Evolutionary conservation across 257 asterid genomes (phyloP), one percentile per base, ranked within the genome.

Genomic region (Nicotiana sylvestris): DNA sequence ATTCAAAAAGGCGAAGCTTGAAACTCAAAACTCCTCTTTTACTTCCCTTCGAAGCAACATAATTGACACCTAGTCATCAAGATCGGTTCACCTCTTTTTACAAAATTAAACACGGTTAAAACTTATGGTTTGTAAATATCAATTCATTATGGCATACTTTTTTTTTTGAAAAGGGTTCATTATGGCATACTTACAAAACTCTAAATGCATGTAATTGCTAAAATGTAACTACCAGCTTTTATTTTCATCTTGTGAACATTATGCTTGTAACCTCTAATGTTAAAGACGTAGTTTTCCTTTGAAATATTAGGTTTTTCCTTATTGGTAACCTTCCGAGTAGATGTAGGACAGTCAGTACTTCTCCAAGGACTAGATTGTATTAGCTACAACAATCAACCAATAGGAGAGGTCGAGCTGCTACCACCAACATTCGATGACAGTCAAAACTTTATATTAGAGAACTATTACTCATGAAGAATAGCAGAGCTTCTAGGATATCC

Each of bases 191-290:
- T 37, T 39, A 39, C 9, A 68, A 18, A 68, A 18, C 55, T 68
- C 55, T 68, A 68, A 35, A 37, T 69, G 32, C 77, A 69, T 37
- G 56, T n/a, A 69, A 69, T 53, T 69, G 77, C 77, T 58, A 58
- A 43, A 58, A 58, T 10, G 7, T 9, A 7, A 56, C 62, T 56
- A 56, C 62, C 62, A 56, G 62, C 53, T 35, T 35, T n/a, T 37
- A 18, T n/a, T 37, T 29, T 68, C 77, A 37, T 18, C 56, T 15
- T 37, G 77, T 68, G 56, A 37, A 35, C 37, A 69, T 68, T 9
- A 69, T 58, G 32, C 27, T 37, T 39, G 56, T 29, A 43, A 69
- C 32, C 7, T 37, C 21, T 69, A 18, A 30, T 37, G 53, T 69
- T 18, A n/a, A 56, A 37, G 4, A 69, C 1, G 3, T 58, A 9